Conservation (phyloP, 2,329 filamentous ascomycete species). For the Sordariomycetes sp. region DNA sequence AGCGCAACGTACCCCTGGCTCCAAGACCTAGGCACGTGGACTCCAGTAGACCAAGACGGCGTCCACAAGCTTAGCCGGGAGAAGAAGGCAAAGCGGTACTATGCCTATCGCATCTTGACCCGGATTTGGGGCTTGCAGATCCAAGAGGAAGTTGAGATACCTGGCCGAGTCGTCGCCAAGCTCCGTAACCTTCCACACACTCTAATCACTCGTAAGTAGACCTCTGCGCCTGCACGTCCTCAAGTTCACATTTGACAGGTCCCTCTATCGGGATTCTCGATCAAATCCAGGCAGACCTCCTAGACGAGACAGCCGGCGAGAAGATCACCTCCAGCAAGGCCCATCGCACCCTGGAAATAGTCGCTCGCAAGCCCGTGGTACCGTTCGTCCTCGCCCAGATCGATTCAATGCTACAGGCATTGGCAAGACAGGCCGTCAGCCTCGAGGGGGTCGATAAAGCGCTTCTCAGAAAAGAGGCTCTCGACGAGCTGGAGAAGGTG, state of each 20-base stretch:
- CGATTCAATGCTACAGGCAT: slow-evolving; percentile 16
- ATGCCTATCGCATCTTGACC: no score
- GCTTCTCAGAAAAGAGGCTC: slow-evolving; percentile 9
- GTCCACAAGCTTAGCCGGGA: no score
- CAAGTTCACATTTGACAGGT: slow-evolving; percentile 1
- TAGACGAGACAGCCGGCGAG: slow-evolving; percentile 20
- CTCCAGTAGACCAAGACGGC: not conserved
- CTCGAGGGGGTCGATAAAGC: slow-evolving; percentile 9
- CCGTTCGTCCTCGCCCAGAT: slow-evolving; percentile 25
- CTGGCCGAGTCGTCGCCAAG: slow-evolving; percentile 29
- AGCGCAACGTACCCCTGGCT: slow-evolving; percentile 2
- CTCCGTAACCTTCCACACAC: slow-evolving; percentile 30
- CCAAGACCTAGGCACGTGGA: not conserved
- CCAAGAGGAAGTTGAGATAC: slow-evolving; percentile 30
- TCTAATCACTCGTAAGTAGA: slow-evolving; percentile 31
- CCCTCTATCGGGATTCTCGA: slow-evolving; percentile 10
- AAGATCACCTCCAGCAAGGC: slow-evolving; percentile 13
- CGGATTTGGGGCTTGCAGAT: slow-evolving; percentile 41
- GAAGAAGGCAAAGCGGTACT: no score
- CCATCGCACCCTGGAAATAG: slow-evolving; percentile 17
- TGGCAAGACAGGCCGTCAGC: slow-evolving; percentile 16
- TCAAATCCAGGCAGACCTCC: slow-evolving; percentile 17
- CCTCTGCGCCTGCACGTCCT: no score
- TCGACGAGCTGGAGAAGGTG: slow-evolving; percentile 19
- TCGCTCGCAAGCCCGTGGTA: slow-evolving; percentile 16